phyloP scores from a whole-genome alignment of 768 basidiomycete species.

The Pleurotus salmoneostramineus region DNA sequence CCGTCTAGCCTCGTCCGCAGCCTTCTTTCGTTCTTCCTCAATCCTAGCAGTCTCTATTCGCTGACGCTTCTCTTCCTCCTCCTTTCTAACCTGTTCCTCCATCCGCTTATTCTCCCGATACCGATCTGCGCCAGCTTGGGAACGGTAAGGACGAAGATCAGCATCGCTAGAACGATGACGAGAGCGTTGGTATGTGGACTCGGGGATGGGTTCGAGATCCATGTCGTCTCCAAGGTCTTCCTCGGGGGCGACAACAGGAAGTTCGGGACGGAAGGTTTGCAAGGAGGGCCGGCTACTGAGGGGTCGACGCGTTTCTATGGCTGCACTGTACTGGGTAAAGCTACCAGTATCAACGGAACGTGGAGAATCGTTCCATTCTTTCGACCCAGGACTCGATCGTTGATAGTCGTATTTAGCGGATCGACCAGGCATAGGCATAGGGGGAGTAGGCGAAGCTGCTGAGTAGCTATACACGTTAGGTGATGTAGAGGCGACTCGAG shows the following conservation, averaged over 20 bases:
- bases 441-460: neutral
- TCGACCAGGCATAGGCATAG: constrained; percentile 1
- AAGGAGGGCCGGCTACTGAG: constrained; percentile 4
- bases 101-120: constrained; percentile 1
- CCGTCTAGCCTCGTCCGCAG: constrained; percentile 4
- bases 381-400: constrained; percentile 2
- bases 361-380: constrained; percentile 2
- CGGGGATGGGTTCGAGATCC: neutral
- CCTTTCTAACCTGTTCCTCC: constrained; percentile 2
- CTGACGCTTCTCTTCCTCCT: constrained; percentile 1
- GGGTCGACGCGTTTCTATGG: neutral
- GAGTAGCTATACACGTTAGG: constrained; percentile 3
- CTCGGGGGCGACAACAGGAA: neutral
- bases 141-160: constrained; percentile 3
- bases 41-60: neutral
- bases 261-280: constrained; percentile 4
- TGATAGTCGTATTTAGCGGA: constrained; percentile 1
- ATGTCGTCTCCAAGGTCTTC: constrained; percentile 3
- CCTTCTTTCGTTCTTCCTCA: neutral
- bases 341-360: constrained; percentile 1
- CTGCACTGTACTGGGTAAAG: neutral
- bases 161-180: constrained; percentile 3
- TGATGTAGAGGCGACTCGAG: neutral
- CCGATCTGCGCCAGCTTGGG: neutral
- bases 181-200: neutral